Evolutionary conservation across 176 grass and related monocot species (phyloP).

Genomic region (Urochloa ruziziensis): DNA sequence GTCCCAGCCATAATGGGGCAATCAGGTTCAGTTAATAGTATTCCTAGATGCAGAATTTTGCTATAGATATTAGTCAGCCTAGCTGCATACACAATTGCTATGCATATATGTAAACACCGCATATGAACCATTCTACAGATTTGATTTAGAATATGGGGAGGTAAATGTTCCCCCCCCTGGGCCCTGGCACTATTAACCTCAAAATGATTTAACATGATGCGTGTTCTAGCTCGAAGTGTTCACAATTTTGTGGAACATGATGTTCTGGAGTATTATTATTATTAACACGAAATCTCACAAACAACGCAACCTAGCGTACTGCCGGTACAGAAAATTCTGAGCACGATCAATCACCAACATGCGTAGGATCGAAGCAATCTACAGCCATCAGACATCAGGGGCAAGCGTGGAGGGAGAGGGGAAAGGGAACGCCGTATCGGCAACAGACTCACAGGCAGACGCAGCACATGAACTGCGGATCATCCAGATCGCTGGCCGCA

Average conservation of each 20-base stretch:
- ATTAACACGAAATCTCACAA: neutral
- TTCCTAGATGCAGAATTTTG: neutral
- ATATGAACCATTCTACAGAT: neutral
- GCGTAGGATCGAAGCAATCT: neutral
- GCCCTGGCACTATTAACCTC: neutral
- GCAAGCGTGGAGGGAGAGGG: neutral
- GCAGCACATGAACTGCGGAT: constrained; percentile 66
- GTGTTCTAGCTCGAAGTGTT: neutral
- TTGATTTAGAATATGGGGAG: neutral
- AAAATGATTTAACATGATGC: neutral
- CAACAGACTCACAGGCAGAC: constrained; percentile 75
- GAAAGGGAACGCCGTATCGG: neutral
- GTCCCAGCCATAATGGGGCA: no score
- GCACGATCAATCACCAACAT: neutral
- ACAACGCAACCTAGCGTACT: neutral
- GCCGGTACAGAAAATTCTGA: neutral
- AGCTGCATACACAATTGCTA: neutral
- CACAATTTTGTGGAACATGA: neutral
- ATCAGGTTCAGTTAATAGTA: neutral
- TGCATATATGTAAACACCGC: neutral
- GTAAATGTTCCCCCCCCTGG: neutral
- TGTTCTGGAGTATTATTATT: neutral
- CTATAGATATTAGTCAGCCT: neutral
- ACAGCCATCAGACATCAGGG: neutral
- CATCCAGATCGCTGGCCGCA: constrained; percentile 21